phyloP scores from a whole-genome alignment of 257 asterid species.

The Cinchona pubescens region DNA sequence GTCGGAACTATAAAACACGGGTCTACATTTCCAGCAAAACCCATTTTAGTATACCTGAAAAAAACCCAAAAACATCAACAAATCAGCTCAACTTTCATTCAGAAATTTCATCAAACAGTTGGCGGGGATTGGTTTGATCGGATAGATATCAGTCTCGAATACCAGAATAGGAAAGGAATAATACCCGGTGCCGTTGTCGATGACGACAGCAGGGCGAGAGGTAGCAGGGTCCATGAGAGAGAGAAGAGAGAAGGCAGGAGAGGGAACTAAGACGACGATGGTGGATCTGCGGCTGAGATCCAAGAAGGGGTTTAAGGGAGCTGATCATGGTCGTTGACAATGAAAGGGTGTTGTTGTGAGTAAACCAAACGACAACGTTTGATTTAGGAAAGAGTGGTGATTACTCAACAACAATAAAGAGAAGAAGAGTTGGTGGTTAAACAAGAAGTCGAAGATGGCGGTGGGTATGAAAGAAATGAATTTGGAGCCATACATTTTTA shows the following conservation, averaged over 20 bases:
- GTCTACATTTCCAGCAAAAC: slow-evolving; percentile 96
- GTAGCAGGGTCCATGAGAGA: slow-evolving; percentile 70
- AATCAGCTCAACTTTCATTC: slow-evolving; percentile 7
- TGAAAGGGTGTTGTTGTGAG: slow-evolving; percentile 14
- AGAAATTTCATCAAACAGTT: slow-evolving; percentile 36
- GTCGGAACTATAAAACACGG: slow-evolving; percentile 86
- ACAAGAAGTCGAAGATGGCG: slow-evolving; percentile 8
- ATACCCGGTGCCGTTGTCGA: slow-evolving; percentile 97
- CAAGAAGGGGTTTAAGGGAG: slow-evolving; percentile 41
- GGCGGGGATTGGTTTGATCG: background rate
- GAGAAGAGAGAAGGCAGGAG: slow-evolving; percentile 10
- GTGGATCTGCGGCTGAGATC: slow-evolving; percentile 48
- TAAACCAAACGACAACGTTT: slow-evolving; percentile 36
- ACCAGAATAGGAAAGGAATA: background rate
- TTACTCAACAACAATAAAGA: slow-evolving; percentile 14
- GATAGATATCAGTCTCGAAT: background rate
- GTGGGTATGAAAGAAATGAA: background rate
- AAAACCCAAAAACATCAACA: slow-evolving; percentile 5
- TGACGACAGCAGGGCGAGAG: slow-evolving; percentile 85
- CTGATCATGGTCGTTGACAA: slow-evolving; percentile 53
- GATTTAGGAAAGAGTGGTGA: slow-evolving; percentile 25
- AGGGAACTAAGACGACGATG: slow-evolving; percentile 10
- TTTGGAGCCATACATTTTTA: slow-evolving; percentile 26
- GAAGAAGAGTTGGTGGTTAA: background rate
- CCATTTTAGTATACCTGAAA: slow-evolving; percentile 82